These are phyloP conservation scores for Lactarius deliciosus DNA, from an alignment of 768 basidiomycete genomes.

Conservation along the genomic window DNA sequence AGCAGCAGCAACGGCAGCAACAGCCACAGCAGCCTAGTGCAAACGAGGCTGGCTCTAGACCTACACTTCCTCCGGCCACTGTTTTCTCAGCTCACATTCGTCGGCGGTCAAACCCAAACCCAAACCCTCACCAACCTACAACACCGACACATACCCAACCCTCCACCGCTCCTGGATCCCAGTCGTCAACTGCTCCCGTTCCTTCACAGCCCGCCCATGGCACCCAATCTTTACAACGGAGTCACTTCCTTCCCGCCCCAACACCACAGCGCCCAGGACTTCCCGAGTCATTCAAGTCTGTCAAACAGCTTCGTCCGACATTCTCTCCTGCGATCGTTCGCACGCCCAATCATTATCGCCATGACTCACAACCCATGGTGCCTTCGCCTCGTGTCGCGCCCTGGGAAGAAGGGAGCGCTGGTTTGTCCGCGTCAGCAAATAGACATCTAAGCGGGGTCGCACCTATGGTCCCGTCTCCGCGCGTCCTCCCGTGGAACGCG, in stretches of 20 bases:
- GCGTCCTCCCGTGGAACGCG: constrained; percentile 18
- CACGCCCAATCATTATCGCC: constrained; percentile 60
- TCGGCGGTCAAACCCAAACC: constrained; percentile 26
- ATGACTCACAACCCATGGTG: constrained; percentile 23
- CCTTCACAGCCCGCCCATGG: constrained; percentile 10
- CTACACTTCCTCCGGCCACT: constrained; percentile 21
- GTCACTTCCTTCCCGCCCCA: constrained; percentile 28
- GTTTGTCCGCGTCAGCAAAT: constrained; percentile 16
- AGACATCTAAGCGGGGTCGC: constrained; percentile 4
- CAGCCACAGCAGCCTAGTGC: constrained; percentile 1
- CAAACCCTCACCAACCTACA: constrained; percentile 24
- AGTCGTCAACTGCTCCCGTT: background rate
- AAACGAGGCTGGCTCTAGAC: constrained; percentile 10
- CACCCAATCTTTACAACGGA: constrained; percentile 7
- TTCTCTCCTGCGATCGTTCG: constrained; percentile 70
- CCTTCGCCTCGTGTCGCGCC: constrained; percentile 28
- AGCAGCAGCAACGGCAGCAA: background rate
- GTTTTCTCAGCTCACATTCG: constrained; percentile 27
- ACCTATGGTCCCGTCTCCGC: constrained; percentile 17
- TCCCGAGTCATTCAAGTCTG: constrained; percentile 50
- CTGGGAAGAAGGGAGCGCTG: constrained; percentile 11
- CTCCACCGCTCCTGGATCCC: background rate
- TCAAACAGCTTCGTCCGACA: constrained; percentile 57
- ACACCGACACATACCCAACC: constrained; percentile 14
- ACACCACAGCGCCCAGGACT: constrained; percentile 27